phyloP scores from a whole-genome alignment of 345 rosid genomes.

The Linum usitatissimum region DNA sequence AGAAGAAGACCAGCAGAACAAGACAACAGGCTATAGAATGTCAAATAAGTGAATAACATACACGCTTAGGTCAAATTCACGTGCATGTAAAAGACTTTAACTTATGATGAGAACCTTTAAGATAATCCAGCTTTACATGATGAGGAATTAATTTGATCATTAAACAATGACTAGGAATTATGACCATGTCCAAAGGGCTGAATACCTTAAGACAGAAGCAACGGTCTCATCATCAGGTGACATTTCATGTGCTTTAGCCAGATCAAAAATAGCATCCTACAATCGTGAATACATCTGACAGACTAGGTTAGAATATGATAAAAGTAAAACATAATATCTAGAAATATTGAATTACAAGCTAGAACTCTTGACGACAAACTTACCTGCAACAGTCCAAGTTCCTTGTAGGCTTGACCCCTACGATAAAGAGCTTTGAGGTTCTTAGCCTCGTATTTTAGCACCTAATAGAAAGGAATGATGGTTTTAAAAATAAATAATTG shows the following conservation, averaged over 20 bases:
- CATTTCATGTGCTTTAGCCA: constrained; percentile 67
- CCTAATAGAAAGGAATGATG: constrained; percentile 33
- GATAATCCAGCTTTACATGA: no score
- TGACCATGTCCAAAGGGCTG: constrained; percentile 2
- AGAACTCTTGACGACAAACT: constrained; percentile 23
- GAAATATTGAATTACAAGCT: background rate
- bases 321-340: constrained; percentile 3
- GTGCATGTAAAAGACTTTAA: no score
- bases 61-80: no score
- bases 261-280: constrained; percentile 77
- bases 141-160: no score
- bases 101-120: no score
- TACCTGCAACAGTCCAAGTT: constrained; percentile 60
- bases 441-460: constrained; percentile 61
- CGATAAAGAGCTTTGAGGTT: constrained; percentile 92
- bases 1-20: no score
- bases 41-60: no score
- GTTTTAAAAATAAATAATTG: constrained; percentile 15
- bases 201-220: constrained; percentile 65
- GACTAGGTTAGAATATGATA: background rate
- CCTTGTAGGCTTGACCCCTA: constrained; percentile 92
- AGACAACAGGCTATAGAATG: no score
- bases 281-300: constrained; percentile 10
- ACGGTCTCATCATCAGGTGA: constrained; percentile 87
- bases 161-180: no score